Percentiles rank a stretch among this genome's conserved stretches.
phyloP scores from a whole-genome alignment of 2,329 filamentous ascomycete species.

The Hypomyces rosellus region DNA sequence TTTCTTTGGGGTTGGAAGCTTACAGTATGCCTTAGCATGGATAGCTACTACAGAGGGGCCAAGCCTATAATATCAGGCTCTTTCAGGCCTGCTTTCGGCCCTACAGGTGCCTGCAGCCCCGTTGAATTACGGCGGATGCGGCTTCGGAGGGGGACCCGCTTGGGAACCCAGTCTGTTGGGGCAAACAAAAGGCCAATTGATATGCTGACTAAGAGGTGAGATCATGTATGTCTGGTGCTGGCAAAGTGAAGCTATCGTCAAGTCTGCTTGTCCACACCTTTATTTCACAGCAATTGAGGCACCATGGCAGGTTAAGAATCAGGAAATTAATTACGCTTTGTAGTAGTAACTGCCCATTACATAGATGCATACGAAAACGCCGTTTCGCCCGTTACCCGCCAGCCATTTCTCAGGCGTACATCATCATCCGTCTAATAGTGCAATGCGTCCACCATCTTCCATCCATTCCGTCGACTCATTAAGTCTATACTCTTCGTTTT shows the following conservation, averaged over 20 bases:
- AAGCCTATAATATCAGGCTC: slow-evolving; percentile 1
- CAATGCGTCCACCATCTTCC: neutral
- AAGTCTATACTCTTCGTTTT: slow-evolving; percentile 1
- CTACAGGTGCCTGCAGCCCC: slow-evolving; percentile 10
- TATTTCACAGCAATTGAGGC: too few relatives aligned
- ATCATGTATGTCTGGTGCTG: too few relatives aligned
- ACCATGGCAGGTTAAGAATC: too few relatives aligned
- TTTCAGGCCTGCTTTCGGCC: neutral
- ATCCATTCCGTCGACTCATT: neutral
- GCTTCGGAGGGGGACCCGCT: too few relatives aligned
- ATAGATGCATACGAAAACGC: slow-evolving; percentile 4
- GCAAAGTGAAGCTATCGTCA: too few relatives aligned
- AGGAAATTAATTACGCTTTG: too few relatives aligned
- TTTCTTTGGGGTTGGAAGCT: slow-evolving; percentile 11
- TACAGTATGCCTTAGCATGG: neutral
- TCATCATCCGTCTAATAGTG: slow-evolving; percentile 5
- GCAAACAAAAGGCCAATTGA: slow-evolving; percentile 1
- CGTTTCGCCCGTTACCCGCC: neutral
- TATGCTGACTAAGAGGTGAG: slow-evolving; percentile 6
- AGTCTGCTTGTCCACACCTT: too few relatives aligned
- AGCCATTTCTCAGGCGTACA: neutral
- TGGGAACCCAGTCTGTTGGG: slow-evolving; percentile 12
- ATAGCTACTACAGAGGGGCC: slow-evolving; percentile 5
- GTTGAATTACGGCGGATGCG: slow-evolving; percentile 7
- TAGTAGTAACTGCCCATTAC: slow-evolving; percentile 2